A percentile compares a stretch with the other conserved stretches of the same genome.
phyloP scores from a whole-genome alignment of 2,329 filamentous ascomycete genomes.

The Coniella vitis region DNA sequence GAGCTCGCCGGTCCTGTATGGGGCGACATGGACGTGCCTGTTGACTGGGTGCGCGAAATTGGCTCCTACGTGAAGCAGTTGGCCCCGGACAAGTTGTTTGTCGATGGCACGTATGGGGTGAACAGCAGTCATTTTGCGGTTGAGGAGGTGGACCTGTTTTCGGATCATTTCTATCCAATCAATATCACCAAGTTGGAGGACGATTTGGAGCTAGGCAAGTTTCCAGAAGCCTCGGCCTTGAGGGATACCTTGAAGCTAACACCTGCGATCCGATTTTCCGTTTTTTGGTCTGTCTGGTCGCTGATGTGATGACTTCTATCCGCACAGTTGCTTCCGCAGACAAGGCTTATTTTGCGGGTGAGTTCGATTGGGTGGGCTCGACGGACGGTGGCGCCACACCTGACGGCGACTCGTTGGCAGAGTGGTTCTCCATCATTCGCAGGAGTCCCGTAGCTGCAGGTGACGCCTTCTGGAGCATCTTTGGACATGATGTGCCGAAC shows the following conservation, averaged over 20 bases:
- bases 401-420: conserved; percentile 27
- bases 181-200: conserved; percentile 31
- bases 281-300: too few relatives aligned
- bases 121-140: conserved; percentile 36
- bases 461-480: conserved; percentile 40
- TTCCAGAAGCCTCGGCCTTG: not conserved
- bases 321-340: conserved; percentile 32
- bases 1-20: conserved; percentile 37
- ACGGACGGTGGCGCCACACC: conserved; percentile 12
- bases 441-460: conserved; percentile 30
- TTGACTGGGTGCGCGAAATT: conserved; percentile 36
- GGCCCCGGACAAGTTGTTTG: conserved; percentile 36
- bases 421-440: conserved; percentile 36
- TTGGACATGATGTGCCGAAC: conserved; percentile 36
- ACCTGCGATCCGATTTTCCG: too few relatives aligned
- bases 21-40: conserved; percentile 37
- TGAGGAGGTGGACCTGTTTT: conserved; percentile 38
- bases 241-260: too few relatives aligned
- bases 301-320: too few relatives aligned
- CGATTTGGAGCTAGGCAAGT: conserved; percentile 23
- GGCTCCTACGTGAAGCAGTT: conserved; percentile 34
- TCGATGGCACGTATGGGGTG: conserved; percentile 43
- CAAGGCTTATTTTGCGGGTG: conserved; percentile 38
- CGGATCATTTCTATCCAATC: conserved; percentile 40
- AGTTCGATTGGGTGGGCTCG: conserved; percentile 38